Percentiles rank a stretch among this genome's conserved stretches.
Conservation (phyloP, 441 rosid species). For the Theobroma grandiflorum region DNA sequence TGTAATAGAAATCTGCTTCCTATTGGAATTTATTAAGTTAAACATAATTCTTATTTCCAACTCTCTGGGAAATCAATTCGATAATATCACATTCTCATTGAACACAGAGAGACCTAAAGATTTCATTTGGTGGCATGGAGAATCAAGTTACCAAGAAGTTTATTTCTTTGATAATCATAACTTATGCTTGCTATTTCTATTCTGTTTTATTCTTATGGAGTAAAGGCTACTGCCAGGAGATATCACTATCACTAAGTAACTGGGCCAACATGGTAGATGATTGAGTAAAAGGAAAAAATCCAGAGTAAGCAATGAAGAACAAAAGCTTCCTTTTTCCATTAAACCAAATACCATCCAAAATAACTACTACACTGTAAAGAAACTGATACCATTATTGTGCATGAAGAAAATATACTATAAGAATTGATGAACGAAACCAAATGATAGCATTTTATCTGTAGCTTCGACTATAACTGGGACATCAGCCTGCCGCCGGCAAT, state of each 20-base stretch:
- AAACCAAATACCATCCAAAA: neutral
- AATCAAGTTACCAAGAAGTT: too few species aligned
- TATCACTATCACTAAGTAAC: too few species aligned
- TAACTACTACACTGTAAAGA: neutral
- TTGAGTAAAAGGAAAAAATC: neutral
- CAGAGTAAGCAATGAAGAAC: neutral
- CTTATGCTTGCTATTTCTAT: too few species aligned
- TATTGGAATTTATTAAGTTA: neutral
- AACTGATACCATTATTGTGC: conserved; percentile 5
- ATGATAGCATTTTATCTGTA: neutral
- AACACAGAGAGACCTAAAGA: too few species aligned
- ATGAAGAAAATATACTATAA: neutral
- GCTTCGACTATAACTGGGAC: neutral
- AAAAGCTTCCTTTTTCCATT: neutral
- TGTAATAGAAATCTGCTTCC: neutral
- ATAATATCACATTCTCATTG: too few species aligned
- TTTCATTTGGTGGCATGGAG: too few species aligned
- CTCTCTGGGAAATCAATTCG: too few species aligned
- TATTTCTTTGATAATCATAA: too few species aligned
- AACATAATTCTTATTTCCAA: neutral
- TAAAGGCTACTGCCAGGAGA: too few species aligned
- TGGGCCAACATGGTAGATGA: too few species aligned
- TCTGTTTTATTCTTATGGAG: too few species aligned
- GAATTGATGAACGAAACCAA: neutral
- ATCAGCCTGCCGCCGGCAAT: neutral